Evolutionary conservation across 1,284 basidiomycete genomes (phyloP), one percentile per base, ranked within the genome.

Genomic region (Cerioporus squamosus): DNA sequence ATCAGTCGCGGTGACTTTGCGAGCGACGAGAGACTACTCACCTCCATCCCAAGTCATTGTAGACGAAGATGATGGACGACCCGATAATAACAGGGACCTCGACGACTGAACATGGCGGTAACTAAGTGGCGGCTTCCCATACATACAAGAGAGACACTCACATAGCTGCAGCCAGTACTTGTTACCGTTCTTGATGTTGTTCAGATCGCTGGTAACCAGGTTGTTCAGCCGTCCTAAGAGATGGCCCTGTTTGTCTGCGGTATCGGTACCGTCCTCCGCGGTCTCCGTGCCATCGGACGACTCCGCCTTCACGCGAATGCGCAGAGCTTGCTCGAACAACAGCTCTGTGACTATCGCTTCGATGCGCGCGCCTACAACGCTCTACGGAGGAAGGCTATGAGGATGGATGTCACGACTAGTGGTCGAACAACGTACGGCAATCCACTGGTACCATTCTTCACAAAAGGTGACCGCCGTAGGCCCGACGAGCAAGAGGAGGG

Each of bases 401-500:
- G n/a, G 44, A 20, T 18, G 10, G 39, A 26, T 14, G 38, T 72
- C 75, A 39, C 79, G 76, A 24, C 22, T 7, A 14, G 17, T 15
- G 20, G 42, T 3, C 17, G 23, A 18, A 38, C 15, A 23, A 70
- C 77, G 59, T 62, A 82, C 81, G 18, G 74, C 75, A 46, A 81
- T 70, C 68, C 78, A 85, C 39, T 81, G 78, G 57, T 83, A 84
- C 77, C 80, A 81, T 61, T 87, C 76, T 29, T 75, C 70, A 10
- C 67, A 67, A 14, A 77, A 46, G 0, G 77, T 75, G 8, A 71
- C 73, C 31, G 78, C 26, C 4, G 81, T 67, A 2, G 87, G 87
- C 8, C 84, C 87, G 5, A 86, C 22, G 69, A 89, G 85, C 7
- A 91, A 76, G 68, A 80, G 75, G 2, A 75, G 26, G 31, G 91